Base-by-base conservation (phyloP, 208 protist species). In the Trypanosomatidae sp. region DNA sequence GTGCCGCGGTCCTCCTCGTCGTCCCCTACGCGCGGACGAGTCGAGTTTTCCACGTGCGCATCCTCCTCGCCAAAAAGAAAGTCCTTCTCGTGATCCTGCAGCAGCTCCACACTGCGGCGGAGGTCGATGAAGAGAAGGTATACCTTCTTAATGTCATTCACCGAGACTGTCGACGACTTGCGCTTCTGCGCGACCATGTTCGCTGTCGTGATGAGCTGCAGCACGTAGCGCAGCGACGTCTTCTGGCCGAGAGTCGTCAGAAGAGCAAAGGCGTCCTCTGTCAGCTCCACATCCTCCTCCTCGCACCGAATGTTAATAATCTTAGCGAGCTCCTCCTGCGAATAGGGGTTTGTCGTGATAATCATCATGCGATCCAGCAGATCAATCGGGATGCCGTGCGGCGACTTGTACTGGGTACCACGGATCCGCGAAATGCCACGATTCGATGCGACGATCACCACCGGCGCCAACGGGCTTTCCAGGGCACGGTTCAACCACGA, bases 401-500 rank as follows among this genome's bases (percentile, higher is more conserved):
- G 99, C 3, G 93, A 85, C 58, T 96, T 94, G 91, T 99, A 98
- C 49, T 99, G 87, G 12, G 99, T 99, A 36, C 99, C 99, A 52
- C 99, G 90, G 79, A 99, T 99, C 25, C 89, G 98, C 2, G 99
- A 99, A 73, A 99, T 99, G 71, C 99, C 96, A 46, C 99, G 83
- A 88, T 99, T 99, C 3, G 99, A 99, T 12, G 99, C 99, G 77
- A 99, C 97, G 64, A 99, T 98, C 25, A 99, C 87, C 41, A 99
- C 97, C 1, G 99, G 99, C 7, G 99, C 95, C 69, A 99, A 87
- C 22, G 98, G 95, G 66, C 87, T 97, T 90, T 99, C 99, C 0
- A 99, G 84, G 1, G 99, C 99, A 65, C 99, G 91, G 87, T 99
- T 99, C 36, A 99, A 89, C 93, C 99, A 99, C 25, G 98, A 99